Percentiles rank a stretch among this genome's conserved stretches.
These are phyloP conservation scores for Durusdinium trenchii DNA, from an alignment of 73 alveolate genomes.

Conservation along the genomic window DNA sequence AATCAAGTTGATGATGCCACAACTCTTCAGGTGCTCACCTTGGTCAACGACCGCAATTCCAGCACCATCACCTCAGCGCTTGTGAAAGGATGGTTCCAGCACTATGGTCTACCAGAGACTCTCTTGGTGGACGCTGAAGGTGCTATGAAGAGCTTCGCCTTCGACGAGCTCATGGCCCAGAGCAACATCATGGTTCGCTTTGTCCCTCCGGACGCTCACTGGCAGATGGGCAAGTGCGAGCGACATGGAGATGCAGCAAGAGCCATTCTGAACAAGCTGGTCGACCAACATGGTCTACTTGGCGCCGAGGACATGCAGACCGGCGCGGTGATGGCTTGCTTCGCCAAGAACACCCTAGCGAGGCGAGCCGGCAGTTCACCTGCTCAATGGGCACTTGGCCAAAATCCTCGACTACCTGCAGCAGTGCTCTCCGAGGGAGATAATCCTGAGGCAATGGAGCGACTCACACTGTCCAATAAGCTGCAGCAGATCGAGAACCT, in stretches of 20 bases:
- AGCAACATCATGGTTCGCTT: background rate
- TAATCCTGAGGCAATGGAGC: background rate
- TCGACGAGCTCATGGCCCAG: background rate
- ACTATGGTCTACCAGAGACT: background rate
- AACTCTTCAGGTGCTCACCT: background rate
- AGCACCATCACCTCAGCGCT: background rate
- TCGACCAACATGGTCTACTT: background rate
- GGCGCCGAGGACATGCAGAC: background rate
- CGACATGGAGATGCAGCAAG: background rate
- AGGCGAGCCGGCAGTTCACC: background rate
- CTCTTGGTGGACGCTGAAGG: background rate
- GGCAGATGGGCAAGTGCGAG: background rate
- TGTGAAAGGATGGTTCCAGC: background rate
- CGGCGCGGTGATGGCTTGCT: background rate
- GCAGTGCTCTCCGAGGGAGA: background rate
- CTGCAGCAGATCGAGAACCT: background rate
- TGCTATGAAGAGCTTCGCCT: background rate
- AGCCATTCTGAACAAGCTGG: background rate
- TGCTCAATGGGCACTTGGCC: background rate
- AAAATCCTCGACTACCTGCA: background rate
- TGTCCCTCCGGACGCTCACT: background rate
- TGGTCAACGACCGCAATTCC: background rate
- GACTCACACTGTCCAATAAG: background rate
- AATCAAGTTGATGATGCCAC: background rate
- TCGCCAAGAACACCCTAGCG: background rate